A percentile compares a stretch with the other conserved stretches of the same genome.
Conservation (phyloP, 805 yeast species). For the Candida cerambycidarum region DNA sequence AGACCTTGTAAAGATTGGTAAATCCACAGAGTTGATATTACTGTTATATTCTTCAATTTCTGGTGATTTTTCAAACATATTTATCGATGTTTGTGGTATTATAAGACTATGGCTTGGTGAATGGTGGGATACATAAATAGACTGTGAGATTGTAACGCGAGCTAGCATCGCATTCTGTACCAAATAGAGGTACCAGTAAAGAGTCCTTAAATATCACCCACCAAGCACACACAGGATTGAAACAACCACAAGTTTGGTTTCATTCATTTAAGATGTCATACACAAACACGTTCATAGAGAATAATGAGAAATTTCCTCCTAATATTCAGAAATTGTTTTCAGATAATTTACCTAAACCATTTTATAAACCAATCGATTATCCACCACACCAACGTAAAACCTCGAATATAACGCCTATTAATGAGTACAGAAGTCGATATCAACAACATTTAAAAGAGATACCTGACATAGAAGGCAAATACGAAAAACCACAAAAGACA, state of each 20-base stretch:
- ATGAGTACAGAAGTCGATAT: background rate
- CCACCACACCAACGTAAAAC: slow-evolving; percentile 50
- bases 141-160: background rate
- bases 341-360: slow-evolving; percentile 57
- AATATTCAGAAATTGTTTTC: slow-evolving; percentile 52
- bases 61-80: slow-evolving; percentile 2
- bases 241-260: background rate
- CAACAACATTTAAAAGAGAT: slow-evolving; percentile 4
- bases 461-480: background rate
- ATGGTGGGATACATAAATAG: too few species aligned
- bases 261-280: slow-evolving; percentile 2
- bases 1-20: slow-evolving; percentile 34
- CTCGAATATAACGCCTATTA: slow-evolving; percentile 15
- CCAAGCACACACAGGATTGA: background rate
- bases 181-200: background rate
- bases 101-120: too few species aligned
- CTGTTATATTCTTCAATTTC: slow-evolving; percentile 30
- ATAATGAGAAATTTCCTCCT: slow-evolving; percentile 33
- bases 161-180: background rate
- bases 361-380: slow-evolving; percentile 49
- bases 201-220: background rate
- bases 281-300: slow-evolving; percentile 5
- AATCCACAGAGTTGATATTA: slow-evolving; percentile 26
- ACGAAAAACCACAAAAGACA: slow-evolving; percentile 2
- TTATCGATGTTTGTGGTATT: background rate